Percentiles rank a stretch among this genome's conserved stretches.
Conservation (phyloP, 257 asterid genomes). For the Plectranthus barbatus region DNA sequence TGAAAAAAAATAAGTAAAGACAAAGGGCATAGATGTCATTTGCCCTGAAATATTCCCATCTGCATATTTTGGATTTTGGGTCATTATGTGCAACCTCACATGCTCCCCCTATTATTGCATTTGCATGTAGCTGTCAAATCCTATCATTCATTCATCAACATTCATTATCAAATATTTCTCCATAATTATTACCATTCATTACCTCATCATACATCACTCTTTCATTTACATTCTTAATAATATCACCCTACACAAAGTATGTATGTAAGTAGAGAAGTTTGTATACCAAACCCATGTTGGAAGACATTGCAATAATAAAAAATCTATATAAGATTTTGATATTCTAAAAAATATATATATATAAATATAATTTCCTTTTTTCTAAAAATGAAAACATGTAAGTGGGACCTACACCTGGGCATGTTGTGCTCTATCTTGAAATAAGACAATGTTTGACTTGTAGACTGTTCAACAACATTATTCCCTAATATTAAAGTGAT, state of each 20-base stretch:
- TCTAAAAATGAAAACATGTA: background rate
- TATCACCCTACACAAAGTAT: too few species aligned
- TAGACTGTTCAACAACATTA: slow-evolving; percentile 12
- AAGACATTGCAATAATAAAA: too few species aligned
- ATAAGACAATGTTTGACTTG: slow-evolving; percentile 33
- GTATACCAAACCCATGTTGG: too few species aligned
- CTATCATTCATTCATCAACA: slow-evolving; percentile 17
- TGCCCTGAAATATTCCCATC: slow-evolving; percentile 12
- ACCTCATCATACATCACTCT: slow-evolving; percentile 12
- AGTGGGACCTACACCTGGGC: slow-evolving; percentile 27
- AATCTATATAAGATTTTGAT: too few species aligned
- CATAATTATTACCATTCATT: background rate
- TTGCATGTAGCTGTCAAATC: slow-evolving; percentile 17
- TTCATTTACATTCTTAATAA: background rate
- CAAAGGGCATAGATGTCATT: background rate
- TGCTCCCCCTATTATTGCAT: slow-evolving; percentile 14
- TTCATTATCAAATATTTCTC: background rate
- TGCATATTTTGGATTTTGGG: slow-evolving; percentile 11
- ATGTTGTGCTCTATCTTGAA: slow-evolving; percentile 16
- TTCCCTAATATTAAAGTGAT: slow-evolving; percentile 11
- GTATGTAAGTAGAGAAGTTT: too few species aligned
- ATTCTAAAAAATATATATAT: too few species aligned
- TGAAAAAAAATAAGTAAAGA: background rate
- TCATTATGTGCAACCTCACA: slow-evolving; percentile 13
- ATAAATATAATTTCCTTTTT: background rate